phyloP scores from a whole-genome alignment of 2,329 filamentous ascomycete genomes.

The Sporothrix inflata region DNA sequence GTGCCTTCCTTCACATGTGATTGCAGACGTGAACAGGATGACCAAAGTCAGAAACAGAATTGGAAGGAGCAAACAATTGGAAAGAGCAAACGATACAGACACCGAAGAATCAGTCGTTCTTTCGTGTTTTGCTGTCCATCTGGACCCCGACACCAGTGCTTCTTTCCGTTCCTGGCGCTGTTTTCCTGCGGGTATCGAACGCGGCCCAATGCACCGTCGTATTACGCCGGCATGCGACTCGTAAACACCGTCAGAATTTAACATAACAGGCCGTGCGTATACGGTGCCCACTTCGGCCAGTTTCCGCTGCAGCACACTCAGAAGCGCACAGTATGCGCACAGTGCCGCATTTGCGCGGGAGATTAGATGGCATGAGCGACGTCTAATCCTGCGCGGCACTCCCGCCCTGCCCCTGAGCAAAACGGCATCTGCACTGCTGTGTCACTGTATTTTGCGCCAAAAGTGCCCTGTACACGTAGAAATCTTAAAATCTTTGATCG shows the following conservation, averaged over 20 bases:
- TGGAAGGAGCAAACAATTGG: background rate
- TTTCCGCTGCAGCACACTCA: background rate
- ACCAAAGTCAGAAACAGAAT: background rate
- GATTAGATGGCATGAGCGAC: slow-evolving; percentile 24
- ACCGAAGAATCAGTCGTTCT: slow-evolving; percentile 11
- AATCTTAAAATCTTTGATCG: background rate
- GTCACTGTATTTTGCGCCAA: background rate
- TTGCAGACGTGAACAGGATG: background rate
- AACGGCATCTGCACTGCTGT: background rate
- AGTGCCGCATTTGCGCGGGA: background rate
- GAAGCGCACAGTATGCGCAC: background rate
- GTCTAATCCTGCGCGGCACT: background rate
- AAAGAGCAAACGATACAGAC: slow-evolving; percentile 1
- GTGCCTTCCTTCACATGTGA: background rate
- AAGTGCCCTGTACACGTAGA: background rate
- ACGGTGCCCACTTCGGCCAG: background rate
- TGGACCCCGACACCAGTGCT: background rate
- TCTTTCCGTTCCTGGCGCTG: slow-evolving; percentile 2
- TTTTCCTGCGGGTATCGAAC: slow-evolving; percentile 5
- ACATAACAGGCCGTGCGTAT: background rate
- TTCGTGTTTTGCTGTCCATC: background rate
- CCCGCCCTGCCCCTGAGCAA: slow-evolving; percentile 6
- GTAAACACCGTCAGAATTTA: background rate
- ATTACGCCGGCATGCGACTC: too few relatives aligned
- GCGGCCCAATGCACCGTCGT: slow-evolving; percentile 3